Base-by-base conservation (phyloP, 2,329 filamentous ascomycete genomes). In the Macrophomina tecta region DNA sequence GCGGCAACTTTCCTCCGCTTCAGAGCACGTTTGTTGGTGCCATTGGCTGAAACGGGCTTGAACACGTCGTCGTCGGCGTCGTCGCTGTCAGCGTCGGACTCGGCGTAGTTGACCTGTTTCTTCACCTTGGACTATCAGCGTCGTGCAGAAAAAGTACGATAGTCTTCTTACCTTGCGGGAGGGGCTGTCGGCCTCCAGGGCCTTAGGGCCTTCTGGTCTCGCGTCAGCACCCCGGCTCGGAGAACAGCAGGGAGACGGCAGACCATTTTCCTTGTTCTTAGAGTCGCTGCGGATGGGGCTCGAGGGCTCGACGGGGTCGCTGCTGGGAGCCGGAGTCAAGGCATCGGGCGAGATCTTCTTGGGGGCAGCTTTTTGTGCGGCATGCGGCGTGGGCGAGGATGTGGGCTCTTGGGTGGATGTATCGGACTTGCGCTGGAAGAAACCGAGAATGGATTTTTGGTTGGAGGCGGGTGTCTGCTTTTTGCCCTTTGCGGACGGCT, bases 281-380 rank as follows among this genome's bases (percentile, higher is more conserved):
- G 76, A 84, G 69, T 82, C 83, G 69, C 90, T 89, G 72, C 91
- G 88, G 69, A 91, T 88, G 0, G 90, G 90, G 77, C 89, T 91
- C 0, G 85, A 83, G 28, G 88, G 88, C 64, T 90, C 88, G 32
- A 87, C 77, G 42, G 85, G 86, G 78, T 96, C 92, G 78, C 93
- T 96, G 78, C 92, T 97, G 5, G 93, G 90, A 5, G 90, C 86
- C 4, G 93, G 92, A 0, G 92, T 94, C 67, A 90, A 81, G 67
- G 83, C 83, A 45, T 82, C 80, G 66, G 71, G 68, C 56, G 72
- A 68, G 65, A 73, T 75, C 69, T 73, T 75, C 58, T 72, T 73
- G 18, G 56, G 65, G 36, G 72, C 68, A 45, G 73, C 72, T 12
- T 64, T 60, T 3, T 58, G 51, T 14, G 42, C 16, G 11, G 68